These are phyloP conservation scores for Camptophora hylomeconis DNA, from an alignment of 2,329 filamentous ascomycete species.

Conservation along the genomic window DNA sequence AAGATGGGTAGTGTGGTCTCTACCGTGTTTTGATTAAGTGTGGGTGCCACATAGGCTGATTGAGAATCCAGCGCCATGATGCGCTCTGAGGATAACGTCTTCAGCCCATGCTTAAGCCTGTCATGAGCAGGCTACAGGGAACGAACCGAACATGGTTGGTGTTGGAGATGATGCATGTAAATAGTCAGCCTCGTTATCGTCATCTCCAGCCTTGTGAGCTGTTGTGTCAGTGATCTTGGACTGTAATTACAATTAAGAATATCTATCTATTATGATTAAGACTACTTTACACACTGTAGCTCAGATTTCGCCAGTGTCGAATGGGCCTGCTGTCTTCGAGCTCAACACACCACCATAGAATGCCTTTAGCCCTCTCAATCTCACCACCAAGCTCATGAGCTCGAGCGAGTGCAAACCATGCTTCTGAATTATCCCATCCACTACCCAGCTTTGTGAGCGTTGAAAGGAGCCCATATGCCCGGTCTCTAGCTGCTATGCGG, in stretches of 20 bases:
- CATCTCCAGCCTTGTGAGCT: no score
- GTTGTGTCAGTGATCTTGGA: no score
- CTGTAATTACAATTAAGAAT: no score
- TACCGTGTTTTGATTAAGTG: conserved; percentile 45
- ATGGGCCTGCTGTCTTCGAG: conserved; percentile 75
- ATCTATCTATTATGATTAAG: no score
- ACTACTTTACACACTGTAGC: no score
- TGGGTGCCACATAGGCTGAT: conserved; percentile 59
- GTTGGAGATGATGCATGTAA: no score
- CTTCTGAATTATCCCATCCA: conserved; percentile 85
- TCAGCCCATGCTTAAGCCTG: conserved; percentile 4
- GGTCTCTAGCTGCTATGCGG: conserved; percentile 76
- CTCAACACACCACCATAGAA: conserved; percentile 95
- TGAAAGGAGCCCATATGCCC: conserved; percentile 72
- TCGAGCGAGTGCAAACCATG: conserved; percentile 78
- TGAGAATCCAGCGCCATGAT: conserved; percentile 58
- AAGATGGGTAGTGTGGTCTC: conserved; percentile 71
- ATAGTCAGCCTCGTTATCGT: no score
- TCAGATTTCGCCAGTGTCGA: conserved; percentile 63
- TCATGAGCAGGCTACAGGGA: conserved; percentile 1
- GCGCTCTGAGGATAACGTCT: conserved; percentile 18
- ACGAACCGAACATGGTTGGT: no score
- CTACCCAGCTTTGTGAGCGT: conserved; percentile 71
- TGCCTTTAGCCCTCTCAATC: conserved; percentile 75
- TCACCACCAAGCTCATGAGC: conserved; percentile 82